These are phyloP conservation scores for Vitis hybrid DNA, from an alignment of 177 flowering plant genomes.

Conservation along the genomic window DNA sequence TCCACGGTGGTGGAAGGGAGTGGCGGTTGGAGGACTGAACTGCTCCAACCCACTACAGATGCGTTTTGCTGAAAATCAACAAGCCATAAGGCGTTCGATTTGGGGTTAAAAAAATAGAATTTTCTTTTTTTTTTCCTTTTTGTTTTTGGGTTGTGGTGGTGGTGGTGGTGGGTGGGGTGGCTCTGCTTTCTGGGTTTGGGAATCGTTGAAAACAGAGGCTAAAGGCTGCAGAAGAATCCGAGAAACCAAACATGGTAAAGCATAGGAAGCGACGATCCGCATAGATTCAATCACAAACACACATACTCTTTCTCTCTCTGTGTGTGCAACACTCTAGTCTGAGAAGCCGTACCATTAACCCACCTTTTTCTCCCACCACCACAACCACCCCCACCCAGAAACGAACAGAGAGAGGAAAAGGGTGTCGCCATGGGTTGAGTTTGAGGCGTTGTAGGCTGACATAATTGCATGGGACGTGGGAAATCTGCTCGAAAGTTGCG, in stretches of 20 bases:
- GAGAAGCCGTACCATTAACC: not conserved
- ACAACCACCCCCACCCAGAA: not conserved
- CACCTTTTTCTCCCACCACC: not conserved
- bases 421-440: too few relatives aligned
- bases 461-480: constrained; percentile 13
- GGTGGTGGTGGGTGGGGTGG: not conserved
- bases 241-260: constrained; percentile 35
- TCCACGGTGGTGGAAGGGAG: too few relatives aligned
- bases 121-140: too few relatives aligned
- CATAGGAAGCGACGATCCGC: constrained; percentile 21
- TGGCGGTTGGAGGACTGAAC: too few relatives aligned
- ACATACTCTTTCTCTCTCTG: constrained; percentile 1
- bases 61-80: too few relatives aligned
- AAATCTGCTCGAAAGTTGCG: not conserved
- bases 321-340: not conserved
- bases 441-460: not conserved
- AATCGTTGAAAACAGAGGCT: constrained; percentile 25
- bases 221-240: constrained; percentile 28
- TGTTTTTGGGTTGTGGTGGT: not conserved
- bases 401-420: not conserved
- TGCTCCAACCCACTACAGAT: too few relatives aligned
- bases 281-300: constrained; percentile 6
- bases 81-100: too few relatives aligned
- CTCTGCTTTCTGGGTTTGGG: constrained; percentile 24
- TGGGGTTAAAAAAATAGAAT: not conserved